Base-by-base conservation (phyloP, 352 stramenopile species). In the Phytophthora uliginosa region DNA sequence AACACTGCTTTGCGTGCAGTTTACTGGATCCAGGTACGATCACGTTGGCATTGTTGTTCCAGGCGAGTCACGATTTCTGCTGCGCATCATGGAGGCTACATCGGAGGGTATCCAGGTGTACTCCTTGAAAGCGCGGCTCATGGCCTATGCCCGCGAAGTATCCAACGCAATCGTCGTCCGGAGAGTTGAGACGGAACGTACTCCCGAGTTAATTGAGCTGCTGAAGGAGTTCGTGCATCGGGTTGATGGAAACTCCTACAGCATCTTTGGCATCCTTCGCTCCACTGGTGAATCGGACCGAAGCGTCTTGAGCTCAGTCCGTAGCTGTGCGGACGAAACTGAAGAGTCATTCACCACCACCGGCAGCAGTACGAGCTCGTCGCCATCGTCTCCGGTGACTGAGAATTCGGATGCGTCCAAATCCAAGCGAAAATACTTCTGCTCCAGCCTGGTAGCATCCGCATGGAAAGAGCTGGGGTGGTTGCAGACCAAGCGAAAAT, bases 231-330 rank as follows among this genome's bases (percentile, higher is more conserved):
- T 96, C 56, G 86, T 95, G 12, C 59, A 78, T 51, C 66, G 74
- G n/a, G 88, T 95, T 2, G 80, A 96, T 2, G 89, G 89, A 12
- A 96, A 95, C 59, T 76, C 88, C 17, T 96, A 96, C 73, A 96
- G 89, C 67, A 92, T 96, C 24, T 77, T 95, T 4, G 88, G 89
- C 0, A 88, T 96, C 8, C 54, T 96, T 9, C 78, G 82, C 24
- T 88, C 72, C 0, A 76, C 76, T 51, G 80, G 79, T 3, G 86
- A 92, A 60, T 92, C 86, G 6, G 78, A 86, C 17, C 81, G 79
- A 36, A 69, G 52, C 47, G 15, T 75, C 7, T 65, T 77, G 24
- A 48, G 63, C 18, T 69, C 65, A 3, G 17, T 59, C 6, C 64
- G 57, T 63, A 47, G 36, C 24, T 48, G 42, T 4, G 47, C 48